These are phyloP conservation scores for Aspergillus cavernicola DNA, from an alignment of 495 filamentous ascomycete genomes.

Conservation along the genomic window DNA sequence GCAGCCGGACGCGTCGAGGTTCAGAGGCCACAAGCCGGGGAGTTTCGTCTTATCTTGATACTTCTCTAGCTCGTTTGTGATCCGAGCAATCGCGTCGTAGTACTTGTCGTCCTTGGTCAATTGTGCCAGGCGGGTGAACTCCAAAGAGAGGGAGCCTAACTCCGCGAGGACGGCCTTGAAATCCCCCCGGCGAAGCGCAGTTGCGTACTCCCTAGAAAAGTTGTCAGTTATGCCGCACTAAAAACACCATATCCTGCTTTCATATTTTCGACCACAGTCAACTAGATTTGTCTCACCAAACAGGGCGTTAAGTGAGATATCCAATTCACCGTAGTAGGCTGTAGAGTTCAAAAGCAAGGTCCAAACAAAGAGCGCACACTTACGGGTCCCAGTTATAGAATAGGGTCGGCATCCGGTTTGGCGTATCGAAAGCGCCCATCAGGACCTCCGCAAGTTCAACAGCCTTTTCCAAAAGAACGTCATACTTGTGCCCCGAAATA, in stretches of 20 bases:
- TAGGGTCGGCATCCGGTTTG: constrained; percentile 89
- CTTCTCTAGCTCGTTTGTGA: constrained; percentile 81
- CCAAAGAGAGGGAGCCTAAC: constrained; percentile 84
- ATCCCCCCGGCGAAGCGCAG: constrained; percentile 62
- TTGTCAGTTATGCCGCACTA: background rate
- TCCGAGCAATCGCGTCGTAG: constrained; percentile 91
- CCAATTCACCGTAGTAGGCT: too few species aligned
- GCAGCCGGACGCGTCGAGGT: constrained; percentile 75
- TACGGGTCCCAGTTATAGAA: constrained; percentile 83
- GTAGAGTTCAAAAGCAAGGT: too few species aligned
- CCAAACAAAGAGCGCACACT: constrained; percentile 31
- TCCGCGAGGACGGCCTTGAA: constrained; percentile 69
- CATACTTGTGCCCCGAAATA: constrained; percentile 64
- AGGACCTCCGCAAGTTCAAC: constrained; percentile 83
- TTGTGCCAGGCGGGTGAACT: constrained; percentile 92
- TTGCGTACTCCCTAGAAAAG: constrained; percentile 46
- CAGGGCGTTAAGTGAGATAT: too few species aligned
- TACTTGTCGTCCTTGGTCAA: constrained; percentile 83
- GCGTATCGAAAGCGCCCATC: constrained; percentile 92
- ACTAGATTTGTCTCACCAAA: too few species aligned
- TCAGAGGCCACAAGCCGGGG: constrained; percentile 79
- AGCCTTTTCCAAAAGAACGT: constrained; percentile 77
- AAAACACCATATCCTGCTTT: too few species aligned
- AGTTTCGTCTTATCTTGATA: constrained; percentile 71
- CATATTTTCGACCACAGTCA: too few species aligned